Evolutionary conservation across 192 early-diverging fungal species (phyloP).

Genomic region (Backusella morwellensis): DNA sequence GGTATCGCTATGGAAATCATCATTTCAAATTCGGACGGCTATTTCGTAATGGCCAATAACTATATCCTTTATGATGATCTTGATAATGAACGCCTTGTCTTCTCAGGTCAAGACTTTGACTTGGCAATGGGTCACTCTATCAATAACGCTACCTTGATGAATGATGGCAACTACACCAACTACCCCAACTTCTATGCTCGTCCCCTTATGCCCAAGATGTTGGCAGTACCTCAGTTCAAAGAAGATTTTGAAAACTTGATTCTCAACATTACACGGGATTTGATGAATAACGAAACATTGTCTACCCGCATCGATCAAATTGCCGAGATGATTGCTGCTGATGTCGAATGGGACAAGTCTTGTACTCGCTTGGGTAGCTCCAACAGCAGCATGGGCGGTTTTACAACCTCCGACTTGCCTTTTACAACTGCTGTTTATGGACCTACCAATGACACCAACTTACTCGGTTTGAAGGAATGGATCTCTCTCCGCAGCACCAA

Average conservation of each 20-base stretch:
- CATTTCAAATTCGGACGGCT: background rate
- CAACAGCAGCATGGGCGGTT: background rate
- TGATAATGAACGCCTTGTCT: constrained; percentile 1
- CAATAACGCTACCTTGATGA: background rate
- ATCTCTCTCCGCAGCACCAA: background rate
- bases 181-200: background rate
- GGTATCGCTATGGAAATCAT: constrained; percentile 24
- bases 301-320: background rate
- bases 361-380: background rate
- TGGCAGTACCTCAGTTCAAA: constrained; percentile 4
- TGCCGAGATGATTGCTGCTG: background rate
- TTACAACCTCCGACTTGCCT: background rate
- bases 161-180: background rate
- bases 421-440: background rate
- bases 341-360: constrained; percentile 9
- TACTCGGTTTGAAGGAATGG: background rate
- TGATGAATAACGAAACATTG: background rate
- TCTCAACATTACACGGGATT: background rate
- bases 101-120: constrained; percentile 4
- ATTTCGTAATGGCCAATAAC: constrained; percentile 11
- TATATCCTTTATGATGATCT: constrained; percentile 20
- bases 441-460: background rate
- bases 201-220: background rate
- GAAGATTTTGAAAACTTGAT: background rate
- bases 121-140: background rate